A percentile compares a stretch with the other conserved stretches of the same genome.
Evolutionary conservation across 768 basidiomycete genomes (phyloP).

Genomic region (Pleurotus salmoneostramineus): DNA sequence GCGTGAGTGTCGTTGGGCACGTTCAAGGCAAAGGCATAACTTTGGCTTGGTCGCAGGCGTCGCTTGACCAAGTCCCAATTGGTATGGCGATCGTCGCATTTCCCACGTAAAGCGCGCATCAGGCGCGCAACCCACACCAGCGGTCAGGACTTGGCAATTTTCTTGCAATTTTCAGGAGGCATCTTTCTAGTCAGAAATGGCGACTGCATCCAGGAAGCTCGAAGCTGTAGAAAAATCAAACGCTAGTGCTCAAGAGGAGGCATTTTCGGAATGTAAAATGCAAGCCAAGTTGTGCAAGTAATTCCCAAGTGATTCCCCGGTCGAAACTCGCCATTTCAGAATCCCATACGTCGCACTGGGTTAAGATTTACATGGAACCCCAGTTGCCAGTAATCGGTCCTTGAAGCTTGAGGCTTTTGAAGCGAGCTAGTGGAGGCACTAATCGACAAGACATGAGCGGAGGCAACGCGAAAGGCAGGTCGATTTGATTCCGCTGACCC

Average conservation of each 20-base stretch:
- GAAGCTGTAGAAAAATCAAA: too few relatives aligned
- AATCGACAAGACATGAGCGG: neutral
- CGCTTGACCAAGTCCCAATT: neutral
- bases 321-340: too few relatives aligned
- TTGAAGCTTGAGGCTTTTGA: too few relatives aligned
- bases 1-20: conserved; percentile 16
- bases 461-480: neutral
- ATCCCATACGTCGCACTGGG: too few relatives aligned
- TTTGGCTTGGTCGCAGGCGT: neutral
- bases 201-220: too few relatives aligned
- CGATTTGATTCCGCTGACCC: conserved; percentile 3
- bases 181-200: neutral
- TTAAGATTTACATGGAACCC: too few relatives aligned
- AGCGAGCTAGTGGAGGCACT: too few relatives aligned
- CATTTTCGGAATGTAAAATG: too few relatives aligned
- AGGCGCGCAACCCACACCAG: neutral
- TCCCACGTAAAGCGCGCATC: neutral
- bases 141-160: neutral
- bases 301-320: too few relatives aligned
- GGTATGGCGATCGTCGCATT: neutral
- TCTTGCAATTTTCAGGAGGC: neutral
- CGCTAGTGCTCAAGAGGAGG: too few relatives aligned
- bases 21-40: neutral
- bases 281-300: too few relatives aligned
- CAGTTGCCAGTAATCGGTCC: too few relatives aligned